These are phyloP conservation scores for Heterobasidion occidentale DNA, from an alignment of 1,284 basidiomycete species.

Conservation along the genomic window DNA sequence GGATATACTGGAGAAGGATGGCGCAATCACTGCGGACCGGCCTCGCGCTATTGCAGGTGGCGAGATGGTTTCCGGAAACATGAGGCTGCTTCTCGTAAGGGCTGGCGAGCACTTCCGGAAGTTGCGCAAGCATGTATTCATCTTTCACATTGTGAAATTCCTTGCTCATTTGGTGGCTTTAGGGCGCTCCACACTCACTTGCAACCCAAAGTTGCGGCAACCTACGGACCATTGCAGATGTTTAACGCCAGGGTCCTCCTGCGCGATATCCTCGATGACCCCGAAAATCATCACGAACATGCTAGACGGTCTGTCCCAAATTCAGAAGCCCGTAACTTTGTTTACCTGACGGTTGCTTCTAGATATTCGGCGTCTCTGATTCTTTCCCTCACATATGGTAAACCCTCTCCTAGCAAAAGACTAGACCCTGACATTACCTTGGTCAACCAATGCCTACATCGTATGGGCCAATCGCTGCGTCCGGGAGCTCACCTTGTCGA, in stretches of 20 bases:
- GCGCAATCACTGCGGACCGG: constrained; percentile 17
- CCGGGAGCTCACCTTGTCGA: constrained; percentile 59
- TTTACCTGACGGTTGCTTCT: background rate
- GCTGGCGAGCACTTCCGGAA: constrained; percentile 16
- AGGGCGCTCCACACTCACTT: constrained; percentile 45
- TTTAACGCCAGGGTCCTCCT: constrained; percentile 39
- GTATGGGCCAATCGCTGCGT: constrained; percentile 40
- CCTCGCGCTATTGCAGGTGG: constrained; percentile 17
- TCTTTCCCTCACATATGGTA: constrained; percentile 60
- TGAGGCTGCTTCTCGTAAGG: constrained; percentile 14
- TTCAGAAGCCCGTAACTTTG: background rate
- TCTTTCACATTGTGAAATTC: background rate
- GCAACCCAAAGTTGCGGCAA: constrained; percentile 36
- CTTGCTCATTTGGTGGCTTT: background rate
- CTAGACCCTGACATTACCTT: constrained; percentile 49
- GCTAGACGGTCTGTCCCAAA: constrained; percentile 32
- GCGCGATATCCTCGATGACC: constrained; percentile 42
- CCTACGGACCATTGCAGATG: constrained; percentile 40
- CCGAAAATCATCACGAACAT: constrained; percentile 43
- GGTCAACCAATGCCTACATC: constrained; percentile 39
- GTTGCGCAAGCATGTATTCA: constrained; percentile 14
- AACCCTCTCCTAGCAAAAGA: constrained; percentile 36
- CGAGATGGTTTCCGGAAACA: constrained; percentile 18
- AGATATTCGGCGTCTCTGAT: constrained; percentile 62
- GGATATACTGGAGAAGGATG: constrained; percentile 25